A percentile compares a stretch with the other conserved stretches of the same genome.
phyloP scores from a whole-genome alignment of 2,329 filamentous ascomycete genomes.

The Apiospora koreana region DNA sequence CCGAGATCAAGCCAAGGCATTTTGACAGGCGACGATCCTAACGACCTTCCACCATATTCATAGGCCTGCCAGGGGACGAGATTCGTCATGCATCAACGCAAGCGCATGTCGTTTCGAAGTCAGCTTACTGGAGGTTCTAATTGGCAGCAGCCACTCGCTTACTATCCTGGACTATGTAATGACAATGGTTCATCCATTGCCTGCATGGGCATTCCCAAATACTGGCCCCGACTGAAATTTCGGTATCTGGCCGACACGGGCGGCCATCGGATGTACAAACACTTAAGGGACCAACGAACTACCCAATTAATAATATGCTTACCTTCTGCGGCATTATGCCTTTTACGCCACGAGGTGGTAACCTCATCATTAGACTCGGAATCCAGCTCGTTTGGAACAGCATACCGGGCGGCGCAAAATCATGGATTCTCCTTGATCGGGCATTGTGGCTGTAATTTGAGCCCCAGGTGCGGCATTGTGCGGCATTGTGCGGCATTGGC shows the following conservation, averaged over 20 bases:
- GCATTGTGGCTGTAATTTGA: neutral
- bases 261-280: neutral
- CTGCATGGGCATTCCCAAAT: neutral
- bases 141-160: neutral
- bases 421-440: neutral
- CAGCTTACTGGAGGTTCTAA: neutral
- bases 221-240: neutral
- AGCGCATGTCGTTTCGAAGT: neutral
- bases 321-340: neutral
- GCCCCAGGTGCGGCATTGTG: neutral
- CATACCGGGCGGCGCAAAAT: neutral
- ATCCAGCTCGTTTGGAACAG: neutral
- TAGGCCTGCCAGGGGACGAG: neutral
- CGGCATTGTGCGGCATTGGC: neutral
- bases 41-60: neutral
- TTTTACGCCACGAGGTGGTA: too few relatives aligned
- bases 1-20: neutral
- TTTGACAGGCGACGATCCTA: neutral
- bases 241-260: neutral
- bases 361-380: neutral
- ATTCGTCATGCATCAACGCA: neutral
- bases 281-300: neutral
- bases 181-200: neutral
- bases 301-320: neutral
- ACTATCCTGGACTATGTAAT: neutral